Evolutionary conservation across 2,329 filamentous ascomycete species (phyloP).

Genomic region (Penicillium concentricum): DNA sequence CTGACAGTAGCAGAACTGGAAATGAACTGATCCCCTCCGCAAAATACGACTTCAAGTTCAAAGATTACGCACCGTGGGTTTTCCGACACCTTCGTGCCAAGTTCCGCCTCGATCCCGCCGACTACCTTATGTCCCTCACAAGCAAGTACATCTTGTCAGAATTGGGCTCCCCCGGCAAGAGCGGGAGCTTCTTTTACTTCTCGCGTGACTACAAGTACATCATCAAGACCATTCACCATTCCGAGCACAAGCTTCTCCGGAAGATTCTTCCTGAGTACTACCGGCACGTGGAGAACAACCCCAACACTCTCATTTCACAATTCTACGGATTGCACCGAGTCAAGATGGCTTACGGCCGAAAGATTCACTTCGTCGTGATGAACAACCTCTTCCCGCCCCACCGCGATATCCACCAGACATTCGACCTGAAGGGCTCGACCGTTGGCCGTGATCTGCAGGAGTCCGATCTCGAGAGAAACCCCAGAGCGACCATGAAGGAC

Average conservation of each 20-base stretch:
- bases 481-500: slow-evolving; percentile 90
- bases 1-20: slow-evolving; percentile 66
- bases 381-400: slow-evolving; percentile 98
- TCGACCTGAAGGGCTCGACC: slow-evolving; percentile 94
- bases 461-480: slow-evolving; percentile 82
- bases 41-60: slow-evolving; percentile 99
- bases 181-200: slow-evolving; percentile 99
- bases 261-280: slow-evolving; percentile 79
- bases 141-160: slow-evolving; percentile 99
- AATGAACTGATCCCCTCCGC: slow-evolving; percentile 96
- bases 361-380: slow-evolving; percentile 99
- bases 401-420: slow-evolving; percentile 94
- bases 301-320: slow-evolving; percentile 93
- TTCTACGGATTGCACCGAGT: slow-evolving; percentile 97
- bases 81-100: slow-evolving; percentile 86
- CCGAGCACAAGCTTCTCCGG: slow-evolving; percentile 60
- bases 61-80: slow-evolving; percentile 99
- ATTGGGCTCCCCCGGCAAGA: slow-evolving; percentile 94
- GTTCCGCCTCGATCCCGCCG: slow-evolving; percentile 90
- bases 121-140: slow-evolving; percentile 96
- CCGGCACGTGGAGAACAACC: slow-evolving; percentile 85
- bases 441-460: slow-evolving; percentile 89
- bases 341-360: slow-evolving; percentile 96
- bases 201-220: slow-evolving; percentile 99
- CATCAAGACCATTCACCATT: slow-evolving; percentile 98